phyloP scores from a whole-genome alignment of 2,329 filamentous ascomycete species.

The Hypoxylon sp. region DNA sequence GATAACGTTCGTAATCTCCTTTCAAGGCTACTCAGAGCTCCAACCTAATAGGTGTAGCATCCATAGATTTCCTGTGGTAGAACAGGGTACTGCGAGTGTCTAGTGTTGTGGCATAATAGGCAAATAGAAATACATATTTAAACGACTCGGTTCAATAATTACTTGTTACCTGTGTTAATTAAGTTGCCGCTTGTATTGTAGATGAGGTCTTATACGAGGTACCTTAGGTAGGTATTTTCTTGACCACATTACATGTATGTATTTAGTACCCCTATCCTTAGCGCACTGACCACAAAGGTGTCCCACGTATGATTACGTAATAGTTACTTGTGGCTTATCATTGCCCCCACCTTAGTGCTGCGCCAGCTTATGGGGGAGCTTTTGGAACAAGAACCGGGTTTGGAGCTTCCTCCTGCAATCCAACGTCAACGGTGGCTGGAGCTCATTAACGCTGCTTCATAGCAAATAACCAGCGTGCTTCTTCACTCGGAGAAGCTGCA shows the following conservation, averaged over 20 bases:
- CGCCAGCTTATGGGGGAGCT: conserved; percentile 40
- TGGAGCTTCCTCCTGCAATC: conserved; percentile 40
- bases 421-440: conserved; percentile 46
- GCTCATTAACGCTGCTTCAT: conserved; percentile 36
- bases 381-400: conserved; percentile 31
- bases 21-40: neutral
- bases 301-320: conserved; percentile 23
- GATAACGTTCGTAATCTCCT: neutral
- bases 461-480: conserved; percentile 35
- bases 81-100: neutral
- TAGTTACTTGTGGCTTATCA: conserved; percentile 33
- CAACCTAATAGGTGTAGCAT: neutral
- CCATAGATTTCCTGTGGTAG: neutral
- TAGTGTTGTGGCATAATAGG: too few relatives aligned
- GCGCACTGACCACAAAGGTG: neutral
- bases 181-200: neutral
- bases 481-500: conserved; percentile 34
- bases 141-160: neutral
- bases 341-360: conserved; percentile 32
- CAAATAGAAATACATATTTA: neutral
- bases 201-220: neutral
- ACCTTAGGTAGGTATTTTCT: too few relatives aligned
- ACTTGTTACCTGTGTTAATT: neutral
- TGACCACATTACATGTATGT: too few relatives aligned
- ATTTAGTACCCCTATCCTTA: neutral